Base-by-base conservation (phyloP, 2,329 filamentous ascomycete species). In the Zarea fungicola region DNA sequence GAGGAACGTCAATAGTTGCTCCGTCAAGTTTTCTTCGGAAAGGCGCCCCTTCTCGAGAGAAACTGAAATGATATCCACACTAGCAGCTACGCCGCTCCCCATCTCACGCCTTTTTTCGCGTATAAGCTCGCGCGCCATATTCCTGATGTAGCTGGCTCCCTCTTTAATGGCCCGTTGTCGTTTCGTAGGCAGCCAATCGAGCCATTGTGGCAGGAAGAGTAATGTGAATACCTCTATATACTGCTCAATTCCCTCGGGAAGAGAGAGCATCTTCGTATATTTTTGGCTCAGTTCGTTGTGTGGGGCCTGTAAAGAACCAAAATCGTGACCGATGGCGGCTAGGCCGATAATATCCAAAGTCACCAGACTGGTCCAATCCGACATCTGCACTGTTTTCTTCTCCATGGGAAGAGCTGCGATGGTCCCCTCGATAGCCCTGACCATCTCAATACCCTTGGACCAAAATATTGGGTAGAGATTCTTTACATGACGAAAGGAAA, bases 271-370 rank as follows among this genome's bases (percentile, higher is more conserved):
- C 32, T 7, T 11, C 32, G 21, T 35, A 42, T 56, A 56, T 39
- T 68, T 71, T 16, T 60, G 60, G 36, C 65, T 57, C 3, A 70
- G 43, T 0, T 65, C 64, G 13, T 68, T 56, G 34, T 63, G 59
- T 3, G 65, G 58, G 19, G 62, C 58, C 8, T 60, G 52, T 1
- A 67, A 58, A 7, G 62, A 62, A 1, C 58, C 53, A 19, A 68
- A 60, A 41, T 68, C 62, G 1, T 63, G 53, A 0, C 67, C 65
- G 11, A 65, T 57, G 4, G 61, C 60, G 6, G 61, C 61, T 1
- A 61, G 54, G 8, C 62, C 64, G 13, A 69, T 64, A 13, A 69
- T 61, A 19, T 69, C 66, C 9, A 69, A 49, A 0, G 63, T 61
- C 29, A 56, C 54, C 22, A 59, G 58, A 53, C 43, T 54, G 51